A percentile compares a stretch with the other conserved stretches of the same genome.
Evolutionary conservation across 148 eudicot species (phyloP).

Genomic region (Hydrangea macrophylla): DNA sequence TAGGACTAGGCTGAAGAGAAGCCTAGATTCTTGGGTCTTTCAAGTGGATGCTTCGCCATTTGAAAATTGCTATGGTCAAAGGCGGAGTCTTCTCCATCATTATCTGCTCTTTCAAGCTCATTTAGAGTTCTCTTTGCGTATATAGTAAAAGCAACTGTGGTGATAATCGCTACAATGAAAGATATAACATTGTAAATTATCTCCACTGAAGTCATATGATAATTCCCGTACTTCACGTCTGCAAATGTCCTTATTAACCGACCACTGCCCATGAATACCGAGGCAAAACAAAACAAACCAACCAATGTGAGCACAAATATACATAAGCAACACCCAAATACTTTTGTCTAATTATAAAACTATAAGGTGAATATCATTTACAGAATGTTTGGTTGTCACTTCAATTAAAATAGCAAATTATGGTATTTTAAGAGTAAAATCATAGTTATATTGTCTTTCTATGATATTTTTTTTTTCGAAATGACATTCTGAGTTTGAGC

Average conservation of each 20-base stretch:
- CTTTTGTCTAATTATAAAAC: neutral
- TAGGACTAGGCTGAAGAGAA: constrained; percentile 12
- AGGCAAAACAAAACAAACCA: neutral
- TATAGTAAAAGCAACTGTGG: constrained; percentile 63
- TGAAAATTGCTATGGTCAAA: constrained; percentile 33
- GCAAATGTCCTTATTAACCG: constrained; percentile 82
- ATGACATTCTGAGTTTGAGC: too few relatives aligned
- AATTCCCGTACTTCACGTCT: constrained; percentile 76
- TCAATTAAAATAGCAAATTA: too few relatives aligned
- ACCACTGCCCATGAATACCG: constrained; percentile 59
- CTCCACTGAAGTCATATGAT: constrained; percentile 76
- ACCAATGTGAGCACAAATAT: constrained; percentile 1
- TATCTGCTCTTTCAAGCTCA: constrained; percentile 53
- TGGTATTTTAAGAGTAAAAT: too few relatives aligned
- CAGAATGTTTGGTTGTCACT: too few relatives aligned
- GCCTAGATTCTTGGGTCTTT: constrained; percentile 38
- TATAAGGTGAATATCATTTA: too few relatives aligned
- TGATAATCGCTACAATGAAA: constrained; percentile 59
- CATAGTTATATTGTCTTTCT: too few relatives aligned
- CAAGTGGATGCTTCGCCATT: constrained; percentile 66
- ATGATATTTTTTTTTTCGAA: too few relatives aligned
- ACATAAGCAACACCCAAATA: neutral
- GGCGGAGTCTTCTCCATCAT: constrained; percentile 26
- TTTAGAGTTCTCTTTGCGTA: constrained; percentile 72
- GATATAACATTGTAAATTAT: constrained; percentile 80